Conservation (phyloP, 495 filamentous ascomycete genomes). For the Penicillium argentinense region DNA sequence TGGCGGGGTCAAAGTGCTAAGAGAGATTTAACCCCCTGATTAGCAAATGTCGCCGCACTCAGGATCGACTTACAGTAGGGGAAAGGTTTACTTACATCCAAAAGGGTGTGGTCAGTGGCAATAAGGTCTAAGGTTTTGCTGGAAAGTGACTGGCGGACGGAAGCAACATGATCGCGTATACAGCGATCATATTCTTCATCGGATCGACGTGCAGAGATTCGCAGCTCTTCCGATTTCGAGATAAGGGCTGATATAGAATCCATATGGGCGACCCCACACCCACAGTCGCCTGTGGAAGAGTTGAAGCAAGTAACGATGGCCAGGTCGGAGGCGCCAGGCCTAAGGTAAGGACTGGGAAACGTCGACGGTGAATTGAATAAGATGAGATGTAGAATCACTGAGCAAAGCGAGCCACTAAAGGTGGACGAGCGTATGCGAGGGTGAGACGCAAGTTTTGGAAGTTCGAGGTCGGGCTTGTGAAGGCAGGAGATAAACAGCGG, state of each 20-base stretch:
- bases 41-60: too few relatives aligned
- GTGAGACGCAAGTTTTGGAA: too few relatives aligned
- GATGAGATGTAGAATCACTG: neutral
- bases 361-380: too few relatives aligned
- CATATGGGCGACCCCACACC: slow-evolving; percentile 14
- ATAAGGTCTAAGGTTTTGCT: slow-evolving; percentile 15
- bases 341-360: too few relatives aligned
- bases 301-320: slow-evolving; percentile 1
- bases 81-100: slow-evolving; percentile 29
- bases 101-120: slow-evolving; percentile 16
- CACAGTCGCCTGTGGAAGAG: neutral
- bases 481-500: neutral
- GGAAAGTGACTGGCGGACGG: slow-evolving; percentile 19
- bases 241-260: slow-evolving; percentile 11
- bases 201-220: slow-evolving; percentile 2
- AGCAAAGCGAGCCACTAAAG: neutral
- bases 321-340: too few relatives aligned
- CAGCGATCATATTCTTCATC: slow-evolving; percentile 31
- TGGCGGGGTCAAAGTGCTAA: slow-evolving; percentile 42
- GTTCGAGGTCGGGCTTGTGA: too few relatives aligned
- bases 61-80: too few relatives aligned
- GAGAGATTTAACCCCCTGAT: neutral
- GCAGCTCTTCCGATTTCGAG: slow-evolving; percentile 14
- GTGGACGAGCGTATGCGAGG: too few relatives aligned
- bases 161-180: slow-evolving; percentile 28